phyloP scores from a whole-genome alignment of 768 basidiomycete species.

The Phaeotremella fagi region DNA sequence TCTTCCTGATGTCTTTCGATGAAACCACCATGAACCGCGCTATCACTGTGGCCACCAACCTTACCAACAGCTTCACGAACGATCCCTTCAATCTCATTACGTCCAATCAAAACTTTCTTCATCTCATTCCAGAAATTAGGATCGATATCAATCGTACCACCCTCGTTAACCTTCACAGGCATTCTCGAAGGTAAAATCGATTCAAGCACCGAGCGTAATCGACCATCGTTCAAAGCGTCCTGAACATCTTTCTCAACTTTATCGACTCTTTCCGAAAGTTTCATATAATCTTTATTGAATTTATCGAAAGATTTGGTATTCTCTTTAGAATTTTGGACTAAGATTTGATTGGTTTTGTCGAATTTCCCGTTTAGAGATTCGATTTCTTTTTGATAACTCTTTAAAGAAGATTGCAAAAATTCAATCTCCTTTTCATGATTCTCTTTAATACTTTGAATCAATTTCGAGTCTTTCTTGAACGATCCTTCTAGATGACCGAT shows the following conservation, averaged over 20 bases:
- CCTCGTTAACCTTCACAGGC: conserved; percentile 40
- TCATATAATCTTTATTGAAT: conserved; percentile 24
- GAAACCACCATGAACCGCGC: too few relatives aligned
- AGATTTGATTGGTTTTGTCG: conserved; percentile 1
- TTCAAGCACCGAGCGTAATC: conserved; percentile 45
- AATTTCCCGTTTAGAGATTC: conserved; percentile 4
- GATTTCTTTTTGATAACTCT: background rate
- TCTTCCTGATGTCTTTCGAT: conserved; percentile 42
- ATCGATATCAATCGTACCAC: conserved; percentile 42
- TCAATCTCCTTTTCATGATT: conserved; percentile 3
- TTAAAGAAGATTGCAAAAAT: conserved; percentile 1
- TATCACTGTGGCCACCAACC: too few relatives aligned
- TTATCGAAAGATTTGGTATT: conserved; percentile 8
- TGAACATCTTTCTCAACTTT: conserved; percentile 40
- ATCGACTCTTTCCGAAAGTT: conserved; percentile 29
- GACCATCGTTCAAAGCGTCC: conserved; percentile 38
- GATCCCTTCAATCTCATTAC: conserved; percentile 27
- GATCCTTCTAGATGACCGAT: conserved; percentile 21
- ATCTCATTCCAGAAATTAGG: conserved; percentile 51
- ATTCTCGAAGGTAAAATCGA: conserved; percentile 48
- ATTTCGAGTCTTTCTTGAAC: conserved; percentile 9
- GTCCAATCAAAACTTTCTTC: conserved; percentile 46
- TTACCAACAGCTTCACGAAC: conserved; percentile 29
- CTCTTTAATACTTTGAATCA: conserved; percentile 1
- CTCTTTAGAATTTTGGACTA: background rate